Evolutionary conservation across 2,329 filamentous ascomycete genomes (phyloP).

Genomic region (Colletotrichum eremochloae): DNA sequence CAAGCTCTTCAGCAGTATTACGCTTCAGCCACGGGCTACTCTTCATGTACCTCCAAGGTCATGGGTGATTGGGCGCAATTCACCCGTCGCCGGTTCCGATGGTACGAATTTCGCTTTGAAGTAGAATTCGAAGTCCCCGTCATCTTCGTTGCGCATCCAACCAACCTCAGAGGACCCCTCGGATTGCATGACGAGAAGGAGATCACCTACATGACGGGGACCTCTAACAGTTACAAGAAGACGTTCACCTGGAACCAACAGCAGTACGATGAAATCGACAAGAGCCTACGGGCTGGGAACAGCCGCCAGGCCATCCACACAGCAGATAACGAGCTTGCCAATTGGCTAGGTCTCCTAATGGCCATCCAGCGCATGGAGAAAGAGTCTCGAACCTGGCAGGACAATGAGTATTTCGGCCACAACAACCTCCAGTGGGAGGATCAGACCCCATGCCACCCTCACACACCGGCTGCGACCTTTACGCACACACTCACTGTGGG

Average conservation of each 20-base stretch:
- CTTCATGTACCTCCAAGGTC: constrained; percentile 28
- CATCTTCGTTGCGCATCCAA: constrained; percentile 37
- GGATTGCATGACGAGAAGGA: constrained; percentile 20
- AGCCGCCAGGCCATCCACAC: constrained; percentile 37
- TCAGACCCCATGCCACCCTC: constrained; percentile 17
- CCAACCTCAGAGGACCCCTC: constrained; percentile 16
- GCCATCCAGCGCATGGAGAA: constrained; percentile 40
- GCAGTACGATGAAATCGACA: constrained; percentile 18
- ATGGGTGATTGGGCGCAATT: constrained; percentile 35
- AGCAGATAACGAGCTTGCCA: constrained; percentile 34
- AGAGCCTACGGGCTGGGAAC: constrained; percentile 20
- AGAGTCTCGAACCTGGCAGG: constrained; percentile 37
- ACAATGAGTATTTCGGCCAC: constrained; percentile 29
- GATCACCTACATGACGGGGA: constrained; percentile 40
- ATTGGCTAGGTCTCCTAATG: constrained; percentile 36
- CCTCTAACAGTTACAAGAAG: constrained; percentile 26
- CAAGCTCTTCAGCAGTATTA: constrained; percentile 39
- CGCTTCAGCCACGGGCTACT: constrained; percentile 32
- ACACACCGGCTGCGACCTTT: neutral
- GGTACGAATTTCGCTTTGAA: constrained; percentile 39
- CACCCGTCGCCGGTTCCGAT: constrained; percentile 35
- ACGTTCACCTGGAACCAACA: constrained; percentile 32
- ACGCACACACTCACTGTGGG: constrained; percentile 30
- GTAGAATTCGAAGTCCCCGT: constrained; percentile 37
- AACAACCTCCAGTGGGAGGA: constrained; percentile 22